A percentile compares a stretch with the other conserved stretches of the same genome.
Evolutionary conservation across 164 flowering plant genomes (phyloP).

Genomic region (Euptelea pleiosperma): DNA sequence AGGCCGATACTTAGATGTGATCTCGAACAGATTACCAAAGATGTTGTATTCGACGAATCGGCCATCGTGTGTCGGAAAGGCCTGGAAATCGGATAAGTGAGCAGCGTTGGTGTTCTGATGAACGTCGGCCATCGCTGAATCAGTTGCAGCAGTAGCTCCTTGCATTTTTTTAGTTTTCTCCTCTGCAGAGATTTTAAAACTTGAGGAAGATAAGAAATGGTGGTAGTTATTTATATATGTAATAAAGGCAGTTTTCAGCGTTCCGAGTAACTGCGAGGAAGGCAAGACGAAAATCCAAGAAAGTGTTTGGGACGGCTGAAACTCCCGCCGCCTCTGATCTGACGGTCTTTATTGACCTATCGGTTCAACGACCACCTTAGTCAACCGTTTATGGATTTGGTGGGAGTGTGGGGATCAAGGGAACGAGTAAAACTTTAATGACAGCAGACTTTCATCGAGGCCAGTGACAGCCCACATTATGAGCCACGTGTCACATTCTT

Average conservation of each 20-base stretch:
- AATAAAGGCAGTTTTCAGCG: neutral
- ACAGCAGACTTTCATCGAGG: no score
- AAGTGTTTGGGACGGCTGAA: neutral
- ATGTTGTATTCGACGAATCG: conserved; percentile 66
- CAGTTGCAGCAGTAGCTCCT: conserved; percentile 9
- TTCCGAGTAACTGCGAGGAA: neutral
- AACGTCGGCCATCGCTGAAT: conserved; percentile 24
- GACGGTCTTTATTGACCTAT: neutral
- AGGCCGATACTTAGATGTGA: conserved; percentile 71
- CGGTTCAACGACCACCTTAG: neutral
- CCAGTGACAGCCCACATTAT: no score
- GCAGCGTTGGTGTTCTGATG: conserved; percentile 12
- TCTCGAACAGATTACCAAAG: conserved; percentile 73
- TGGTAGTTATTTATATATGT: neutral
- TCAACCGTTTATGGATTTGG: no score
- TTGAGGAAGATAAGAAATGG: no score
- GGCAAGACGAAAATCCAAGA: neutral
- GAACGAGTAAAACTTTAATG: no score
- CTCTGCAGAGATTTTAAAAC: no score
- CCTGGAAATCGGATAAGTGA: conserved; percentile 46
- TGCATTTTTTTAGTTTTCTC: conserved; percentile 6
- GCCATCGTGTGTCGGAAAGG: conserved; percentile 57
- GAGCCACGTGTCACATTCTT: no score
- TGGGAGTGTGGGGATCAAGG: no score
- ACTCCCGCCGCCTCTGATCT: conserved; percentile 11